Conservation (phyloP, 1,284 basidiomycete genomes). For the Cryptococcus depauperatus region DNA sequence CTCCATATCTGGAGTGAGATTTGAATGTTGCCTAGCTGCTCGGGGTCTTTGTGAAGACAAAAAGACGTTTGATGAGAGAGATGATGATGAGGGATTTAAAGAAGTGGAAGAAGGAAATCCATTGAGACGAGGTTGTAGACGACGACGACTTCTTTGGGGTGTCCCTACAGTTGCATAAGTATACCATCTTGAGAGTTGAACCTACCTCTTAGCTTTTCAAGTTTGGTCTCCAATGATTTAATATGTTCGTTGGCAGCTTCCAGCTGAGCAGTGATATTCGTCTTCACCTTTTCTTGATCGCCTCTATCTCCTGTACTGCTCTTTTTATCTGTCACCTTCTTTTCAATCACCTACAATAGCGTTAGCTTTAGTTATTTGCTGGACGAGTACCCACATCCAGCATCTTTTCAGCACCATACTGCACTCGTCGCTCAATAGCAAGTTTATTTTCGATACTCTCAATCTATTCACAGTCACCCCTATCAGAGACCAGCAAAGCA, state of each 20-base stretch:
- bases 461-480: slow-evolving; percentile 26
- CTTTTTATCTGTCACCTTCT: slow-evolving; percentile 39
- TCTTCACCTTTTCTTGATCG: slow-evolving; percentile 35
- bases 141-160: slow-evolving; percentile 19
- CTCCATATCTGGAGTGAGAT: slow-evolving; percentile 21
- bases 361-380: neutral
- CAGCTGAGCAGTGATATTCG: slow-evolving; percentile 41
- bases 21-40: slow-evolving; percentile 21
- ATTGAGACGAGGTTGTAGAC: slow-evolving; percentile 32
- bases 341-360: slow-evolving; percentile 4
- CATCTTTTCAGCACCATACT: slow-evolving; percentile 51
- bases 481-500: neutral
- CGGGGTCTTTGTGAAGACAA: slow-evolving; percentile 26
- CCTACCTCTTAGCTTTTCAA: slow-evolving; percentile 33
- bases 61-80: slow-evolving; percentile 18
- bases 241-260: slow-evolving; percentile 40
- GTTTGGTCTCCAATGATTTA: slow-evolving; percentile 29
- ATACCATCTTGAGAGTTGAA: neutral
- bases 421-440: slow-evolving; percentile 48
- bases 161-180: slow-evolving; percentile 16
- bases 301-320: slow-evolving; percentile 16
- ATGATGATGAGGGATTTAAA: slow-evolving; percentile 20
- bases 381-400: slow-evolving; percentile 44
- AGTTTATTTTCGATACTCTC: slow-evolving; percentile 45
- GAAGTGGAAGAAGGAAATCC: slow-evolving; percentile 31